A percentile compares a stretch with the other conserved stretches of the same genome.
These are phyloP conservation scores for Dendrobium officinale DNA, from an alignment of 106 monocot species.

Conservation along the genomic window DNA sequence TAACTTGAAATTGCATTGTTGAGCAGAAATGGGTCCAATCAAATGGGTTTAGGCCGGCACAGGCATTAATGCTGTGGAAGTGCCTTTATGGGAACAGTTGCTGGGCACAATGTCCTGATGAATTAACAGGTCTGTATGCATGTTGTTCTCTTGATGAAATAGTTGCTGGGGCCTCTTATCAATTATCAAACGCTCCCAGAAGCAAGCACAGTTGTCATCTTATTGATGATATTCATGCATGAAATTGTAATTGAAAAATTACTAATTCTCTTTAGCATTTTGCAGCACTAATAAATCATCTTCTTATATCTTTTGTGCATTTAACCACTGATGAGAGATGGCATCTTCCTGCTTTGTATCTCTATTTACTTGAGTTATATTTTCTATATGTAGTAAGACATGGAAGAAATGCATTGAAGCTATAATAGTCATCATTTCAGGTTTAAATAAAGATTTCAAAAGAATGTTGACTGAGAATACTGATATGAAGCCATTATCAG, in stretches of 20 bases:
- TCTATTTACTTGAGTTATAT: background rate
- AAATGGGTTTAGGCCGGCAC: slow-evolving; percentile 79
- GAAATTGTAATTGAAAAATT: background rate
- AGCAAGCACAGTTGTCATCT: background rate
- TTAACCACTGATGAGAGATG: background rate
- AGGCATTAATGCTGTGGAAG: slow-evolving; percentile 96
- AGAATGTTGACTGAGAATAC: slow-evolving; percentile 69
- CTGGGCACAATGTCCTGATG: slow-evolving; percentile 72
- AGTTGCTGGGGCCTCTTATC: background rate
- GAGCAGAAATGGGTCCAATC: slow-evolving; percentile 82
- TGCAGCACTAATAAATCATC: background rate
- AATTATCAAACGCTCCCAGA: background rate
- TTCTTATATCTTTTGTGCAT: background rate
- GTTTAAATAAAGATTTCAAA: slow-evolving; percentile 85
- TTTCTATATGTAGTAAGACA: background rate
- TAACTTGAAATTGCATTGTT: slow-evolving; percentile 4
- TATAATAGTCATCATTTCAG: slow-evolving; percentile 24
- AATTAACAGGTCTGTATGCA: slow-evolving; percentile 54
- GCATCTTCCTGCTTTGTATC: background rate
- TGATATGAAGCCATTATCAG: slow-evolving; percentile 47
- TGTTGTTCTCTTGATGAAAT: background rate
- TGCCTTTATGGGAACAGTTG: slow-evolving; percentile 72
- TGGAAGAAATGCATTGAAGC: background rate
- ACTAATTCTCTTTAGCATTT: background rate
- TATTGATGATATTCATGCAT: no score